Evolutionary conservation across 106 monocot genomes (phyloP), one percentile per base, ranked within the genome.

Genomic region (Dioscorea alata): DNA sequence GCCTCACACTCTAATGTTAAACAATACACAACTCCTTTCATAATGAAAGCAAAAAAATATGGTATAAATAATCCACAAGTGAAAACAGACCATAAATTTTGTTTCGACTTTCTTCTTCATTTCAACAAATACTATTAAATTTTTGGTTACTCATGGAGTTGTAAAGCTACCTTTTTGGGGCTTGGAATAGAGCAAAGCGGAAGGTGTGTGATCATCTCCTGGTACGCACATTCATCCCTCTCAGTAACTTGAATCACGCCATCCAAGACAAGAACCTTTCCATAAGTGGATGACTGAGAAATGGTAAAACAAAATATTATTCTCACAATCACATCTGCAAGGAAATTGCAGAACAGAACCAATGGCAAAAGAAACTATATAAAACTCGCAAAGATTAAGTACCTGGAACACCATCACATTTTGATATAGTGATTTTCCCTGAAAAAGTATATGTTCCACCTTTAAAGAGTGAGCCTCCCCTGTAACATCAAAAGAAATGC

Each of bases 171-270:
- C 73, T 81, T 81, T 59, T 65, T 75, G 23, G 81, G 76, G 21
- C 73, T 72, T 68, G 76, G 72, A 49, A 81, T 81, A 59, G 81
- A 81, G 61, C 81, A 76, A 69, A 81, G 81, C 34, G 81, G 81
- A 61, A 81, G 76, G 22, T 81, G 81, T 10, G 72, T 73, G 23
- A 82, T 82, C 81, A 82, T 82, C 49, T 82, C 81, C 63, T 82
- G 81, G 33, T 82, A 82, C 21, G 81, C 81, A 60, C 76, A 75
- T n/a, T 81, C 81, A 75, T 81, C 81, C 70, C 81, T 81, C 81
- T 81, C 75, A 6, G 81, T 81, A 14, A 82, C 68, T 58, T 82
- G 81, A 51, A 82, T 82, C 2, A 82, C 81, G 68, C 81, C 81
- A 64, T 82, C 76, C 54, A 82, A 76, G 71, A 82, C 81, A 58